Conservation (phyloP, 768 basidiomycete species). For the Russula sp. region DNA sequence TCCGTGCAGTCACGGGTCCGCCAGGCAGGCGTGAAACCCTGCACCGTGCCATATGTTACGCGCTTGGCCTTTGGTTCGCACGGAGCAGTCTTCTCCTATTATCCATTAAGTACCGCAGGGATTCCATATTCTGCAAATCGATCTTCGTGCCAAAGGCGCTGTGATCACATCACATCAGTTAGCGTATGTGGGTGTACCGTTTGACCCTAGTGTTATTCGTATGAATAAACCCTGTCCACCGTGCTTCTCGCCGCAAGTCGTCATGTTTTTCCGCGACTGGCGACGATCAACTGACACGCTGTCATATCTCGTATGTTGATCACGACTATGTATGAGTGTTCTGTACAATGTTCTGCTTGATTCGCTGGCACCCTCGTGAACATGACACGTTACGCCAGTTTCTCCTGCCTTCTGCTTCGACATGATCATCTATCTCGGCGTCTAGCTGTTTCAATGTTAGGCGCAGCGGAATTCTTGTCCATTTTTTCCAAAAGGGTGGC, state of each 20-base stretch:
- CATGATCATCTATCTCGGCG: neutral
- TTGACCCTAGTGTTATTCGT: neutral
- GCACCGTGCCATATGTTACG: neutral
- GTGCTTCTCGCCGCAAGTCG: neutral
- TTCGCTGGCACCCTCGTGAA: neutral
- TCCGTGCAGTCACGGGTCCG: neutral
- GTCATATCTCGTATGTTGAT: neutral
- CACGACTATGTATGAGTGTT: neutral
- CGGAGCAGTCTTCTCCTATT: neutral
- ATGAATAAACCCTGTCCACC: neutral
- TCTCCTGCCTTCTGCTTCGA: neutral
- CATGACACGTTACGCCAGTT: neutral
- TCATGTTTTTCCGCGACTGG: neutral
- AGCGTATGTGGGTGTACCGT: neutral
- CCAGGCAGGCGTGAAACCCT: neutral
- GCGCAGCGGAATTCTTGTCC: neutral
- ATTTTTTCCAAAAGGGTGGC: neutral
- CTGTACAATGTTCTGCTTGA: neutral
- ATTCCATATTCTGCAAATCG: neutral
- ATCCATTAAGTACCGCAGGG: neutral
- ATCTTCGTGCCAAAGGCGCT: neutral
- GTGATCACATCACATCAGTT: neutral
- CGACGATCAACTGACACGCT: neutral
- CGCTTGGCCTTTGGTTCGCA: neutral
- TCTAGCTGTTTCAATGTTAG: neutral